phyloP scores from a whole-genome alignment of 352 stramenopile species.

The Thalassiosira livingstoniorum region DNA sequence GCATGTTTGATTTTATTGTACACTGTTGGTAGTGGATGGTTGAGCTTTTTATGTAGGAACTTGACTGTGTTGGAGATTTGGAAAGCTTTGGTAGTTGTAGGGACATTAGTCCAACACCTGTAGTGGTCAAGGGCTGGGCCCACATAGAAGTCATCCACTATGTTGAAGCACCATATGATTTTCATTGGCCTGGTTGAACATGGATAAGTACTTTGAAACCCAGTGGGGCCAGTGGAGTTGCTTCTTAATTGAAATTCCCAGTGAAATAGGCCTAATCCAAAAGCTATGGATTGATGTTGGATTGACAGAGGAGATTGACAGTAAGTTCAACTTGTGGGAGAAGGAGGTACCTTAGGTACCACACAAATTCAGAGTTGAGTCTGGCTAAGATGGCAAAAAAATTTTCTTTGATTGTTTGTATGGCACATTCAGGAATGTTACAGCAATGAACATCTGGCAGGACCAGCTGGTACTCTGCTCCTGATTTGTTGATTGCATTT shows the following conservation, averaged over 20 bases:
- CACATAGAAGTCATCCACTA: slow-evolving; percentile 42
- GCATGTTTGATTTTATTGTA: not conserved
- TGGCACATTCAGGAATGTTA: slow-evolving; percentile 58
- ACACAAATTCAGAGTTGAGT: slow-evolving; percentile 37
- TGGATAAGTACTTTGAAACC: slow-evolving; percentile 46
- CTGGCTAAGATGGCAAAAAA: slow-evolving; percentile 48
- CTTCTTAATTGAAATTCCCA: too few relatives aligned
- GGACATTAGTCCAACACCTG: slow-evolving; percentile 20
- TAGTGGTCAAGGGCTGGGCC: slow-evolving; percentile 55
- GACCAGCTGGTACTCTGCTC: slow-evolving; percentile 43
- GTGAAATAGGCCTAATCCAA: slow-evolving; percentile 41
- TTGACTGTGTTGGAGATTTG: not conserved
- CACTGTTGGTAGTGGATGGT: not conserved
- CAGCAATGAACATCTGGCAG: slow-evolving; percentile 36
- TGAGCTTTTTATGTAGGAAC: not conserved
- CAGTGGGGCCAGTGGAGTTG: slow-evolving; percentile 49
- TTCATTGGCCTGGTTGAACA: slow-evolving; percentile 20
- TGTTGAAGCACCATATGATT: slow-evolving; percentile 33
- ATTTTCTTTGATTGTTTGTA: slow-evolving; percentile 51
- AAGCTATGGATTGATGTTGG: slow-evolving; percentile 43
- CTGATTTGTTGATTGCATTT: not conserved
- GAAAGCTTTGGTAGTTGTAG: not conserved
- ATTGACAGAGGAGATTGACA: slow-evolving; percentile 47
- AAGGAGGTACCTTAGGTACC: slow-evolving; percentile 50
- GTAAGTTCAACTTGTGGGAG: slow-evolving; percentile 46